phyloP scores from a whole-genome alignment of 202 grass and related monocot species.

The Carex arenaria region DNA sequence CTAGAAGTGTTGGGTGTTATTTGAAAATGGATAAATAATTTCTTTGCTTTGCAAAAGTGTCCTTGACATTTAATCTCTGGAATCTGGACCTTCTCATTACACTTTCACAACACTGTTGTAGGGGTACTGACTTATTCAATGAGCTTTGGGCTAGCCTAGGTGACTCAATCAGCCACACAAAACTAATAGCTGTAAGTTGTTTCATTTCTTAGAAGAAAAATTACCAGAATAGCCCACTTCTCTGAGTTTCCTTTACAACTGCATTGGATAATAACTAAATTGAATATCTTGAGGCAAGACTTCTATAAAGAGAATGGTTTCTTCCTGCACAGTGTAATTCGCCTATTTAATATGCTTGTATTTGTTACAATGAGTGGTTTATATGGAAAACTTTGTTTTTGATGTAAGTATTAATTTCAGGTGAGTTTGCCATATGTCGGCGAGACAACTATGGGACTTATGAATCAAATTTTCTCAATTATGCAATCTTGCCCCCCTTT shows the following conservation, averaged over 20 bases:
- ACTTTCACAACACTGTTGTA: conserved; percentile 30
- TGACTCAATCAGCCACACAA: conserved; percentile 55
- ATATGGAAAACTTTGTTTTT: neutral
- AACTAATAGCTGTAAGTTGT: conserved; percentile 70
- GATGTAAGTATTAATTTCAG: conserved; percentile 35
- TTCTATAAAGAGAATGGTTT: neutral
- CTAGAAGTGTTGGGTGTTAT: neutral
- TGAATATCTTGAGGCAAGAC: neutral
- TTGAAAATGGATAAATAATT: conserved; percentile 5
- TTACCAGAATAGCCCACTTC: neutral
- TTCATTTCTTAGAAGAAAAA: conserved; percentile 4
- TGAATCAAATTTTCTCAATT: conserved; percentile 52
- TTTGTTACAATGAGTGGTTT: neutral
- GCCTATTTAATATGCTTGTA: neutral
- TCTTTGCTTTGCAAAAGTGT: neutral
- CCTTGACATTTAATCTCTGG: neutral
- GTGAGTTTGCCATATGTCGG: conserved; percentile 81
- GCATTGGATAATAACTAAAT: neutral
- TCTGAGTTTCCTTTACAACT: neutral
- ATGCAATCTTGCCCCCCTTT: conserved; percentile 42
- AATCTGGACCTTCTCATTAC: neutral
- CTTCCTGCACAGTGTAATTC: neutral
- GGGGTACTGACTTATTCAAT: conserved; percentile 67
- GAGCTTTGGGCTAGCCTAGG: conserved; percentile 65
- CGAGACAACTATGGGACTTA: conserved; percentile 50